Evolutionary conservation across 331 rosid genomes (phyloP), one percentile per base, ranked within the genome.

Genomic region (Quercus lobata): DNA sequence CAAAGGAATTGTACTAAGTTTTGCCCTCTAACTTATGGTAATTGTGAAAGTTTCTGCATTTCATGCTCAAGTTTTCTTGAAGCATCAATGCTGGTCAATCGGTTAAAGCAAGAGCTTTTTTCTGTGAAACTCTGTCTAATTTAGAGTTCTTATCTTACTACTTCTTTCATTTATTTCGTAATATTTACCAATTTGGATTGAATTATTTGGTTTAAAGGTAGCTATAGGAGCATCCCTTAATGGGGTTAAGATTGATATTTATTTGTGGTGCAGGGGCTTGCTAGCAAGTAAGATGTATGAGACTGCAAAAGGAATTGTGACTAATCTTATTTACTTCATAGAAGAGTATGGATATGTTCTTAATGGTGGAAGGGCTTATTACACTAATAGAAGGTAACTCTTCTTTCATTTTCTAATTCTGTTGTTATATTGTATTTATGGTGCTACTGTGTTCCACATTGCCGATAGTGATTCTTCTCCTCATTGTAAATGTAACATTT

Each of bases 301-400:
- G 54, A 93, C 99, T 15, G 96, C 99, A 30, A 90, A 79, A 80
- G 81, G 83, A 73, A 78, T 93, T 80, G 93, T 88, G 32, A 83
- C 66, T 69, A 93, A 93, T 85, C 94, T 96, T 52, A 72, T 96
- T 87, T 89, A 84, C 74, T 53, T 93, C 0, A 41, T 91, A 49
- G 87, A 96, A 63, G 78, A 93, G 63, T 96, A 91, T 78, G 99
- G 99, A 2, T 87, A 85, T 83, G 99, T 93, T 30, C 90, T 89
- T 41, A 93, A 89, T 72, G 98, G 99, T 79, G 94, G 97, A 17
- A 93, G 98, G 84, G 83, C 84, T 11, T 96, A 93, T 81, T 96
- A 91, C 88, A 91, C 91, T 53, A 96, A 96, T 81, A 87, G 98
- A 76, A 96, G 97, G 99, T 91, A 81, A 68, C 56, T 24, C 3